Evolutionary conservation across 139 green algal species (phyloP), one percentile per base, ranked within the genome.

Genomic region (Chlamydomonas incerta): DNA sequence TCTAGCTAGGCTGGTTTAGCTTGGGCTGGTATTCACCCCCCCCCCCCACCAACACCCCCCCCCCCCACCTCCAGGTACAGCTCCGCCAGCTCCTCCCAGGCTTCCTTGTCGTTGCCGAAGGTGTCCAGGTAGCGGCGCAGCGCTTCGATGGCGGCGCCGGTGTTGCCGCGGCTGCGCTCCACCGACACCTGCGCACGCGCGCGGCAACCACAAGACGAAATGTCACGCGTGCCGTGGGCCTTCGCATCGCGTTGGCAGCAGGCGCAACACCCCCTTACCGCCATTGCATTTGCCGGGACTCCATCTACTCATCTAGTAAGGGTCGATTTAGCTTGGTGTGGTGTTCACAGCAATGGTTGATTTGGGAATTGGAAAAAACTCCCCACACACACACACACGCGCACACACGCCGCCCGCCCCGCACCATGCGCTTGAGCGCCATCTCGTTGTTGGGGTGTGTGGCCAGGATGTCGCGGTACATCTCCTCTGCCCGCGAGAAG

Each of bases 21-120:
- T 50, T 50, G 41, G 41, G 41, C 8, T 50, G 5, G 41, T 5
- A 50, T 13, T 50, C 6, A 50, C 5, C 41, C 8, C 5, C 41
- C 41, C 41, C n/a, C n/a, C n/a, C n/a, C n/a, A n/a, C n/a, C n/a
- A n/a, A 50, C 5, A 5, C 8, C 5, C 41, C 41, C 41, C 82
- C 66, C 66, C 67, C 85, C 6, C 50, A 94, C 89, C 94, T 96
- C 90, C 15, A 98, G 66, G 73, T 98, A 98, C 34, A 97, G 31
- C 10, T 96, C 91, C 24, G 88, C 94, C 66, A 96, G 88, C 90
- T 98, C 93, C 82, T 98, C 95, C 96, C 96, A 98, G 0, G 89
- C 96, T 33, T 93, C 89, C 58, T 79, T 91, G 90, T 98, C 96
- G 47, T 88, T 92, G 33, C 82, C 72, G 63, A 90, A 96, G 58